Evolutionary conservation across 2,329 filamentous ascomycete species (phyloP).

Genomic region (Ascochyta lentis): DNA sequence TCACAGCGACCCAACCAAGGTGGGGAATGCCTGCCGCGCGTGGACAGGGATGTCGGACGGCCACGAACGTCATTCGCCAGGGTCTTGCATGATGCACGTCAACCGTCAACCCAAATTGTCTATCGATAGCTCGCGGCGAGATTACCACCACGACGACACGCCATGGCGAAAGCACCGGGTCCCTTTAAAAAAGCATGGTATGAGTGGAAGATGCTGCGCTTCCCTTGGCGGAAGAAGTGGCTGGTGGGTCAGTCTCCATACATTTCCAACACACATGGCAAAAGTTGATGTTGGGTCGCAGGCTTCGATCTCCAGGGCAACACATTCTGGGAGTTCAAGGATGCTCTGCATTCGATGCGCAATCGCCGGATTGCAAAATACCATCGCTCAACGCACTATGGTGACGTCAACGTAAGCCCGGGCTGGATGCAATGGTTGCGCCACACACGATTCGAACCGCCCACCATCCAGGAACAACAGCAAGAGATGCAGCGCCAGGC

Average conservation of each 20-base stretch:
- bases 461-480: constrained; percentile 65
- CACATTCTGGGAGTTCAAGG: constrained; percentile 72
- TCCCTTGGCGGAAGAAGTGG: constrained; percentile 68
- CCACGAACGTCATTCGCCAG: constrained; percentile 12
- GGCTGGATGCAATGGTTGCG: constrained; percentile 75
- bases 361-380: constrained; percentile 66
- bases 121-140: constrained; percentile 22
- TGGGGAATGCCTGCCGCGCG: constrained; percentile 23
- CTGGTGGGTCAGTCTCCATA: constrained; percentile 58
- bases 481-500: constrained; percentile 63
- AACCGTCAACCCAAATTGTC: neutral
- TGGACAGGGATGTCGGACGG: constrained; percentile 11
- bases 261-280: neutral
- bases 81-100: constrained; percentile 9
- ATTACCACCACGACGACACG: constrained; percentile 27
- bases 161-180: constrained; percentile 49
- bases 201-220: constrained; percentile 66
- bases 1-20: constrained; percentile 9
- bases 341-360: constrained; percentile 60
- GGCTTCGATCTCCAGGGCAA: constrained; percentile 68
- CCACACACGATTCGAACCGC: constrained; percentile 63
- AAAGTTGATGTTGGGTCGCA: neutral
- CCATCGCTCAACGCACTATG: constrained; percentile 59
- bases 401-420: constrained; percentile 67
- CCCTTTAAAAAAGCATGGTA: constrained; percentile 59